Evolutionary conservation across 1,284 basidiomycete genomes (phyloP), one percentile per base, ranked within the genome.

Genomic region (Coniferiporia weirii): DNA sequence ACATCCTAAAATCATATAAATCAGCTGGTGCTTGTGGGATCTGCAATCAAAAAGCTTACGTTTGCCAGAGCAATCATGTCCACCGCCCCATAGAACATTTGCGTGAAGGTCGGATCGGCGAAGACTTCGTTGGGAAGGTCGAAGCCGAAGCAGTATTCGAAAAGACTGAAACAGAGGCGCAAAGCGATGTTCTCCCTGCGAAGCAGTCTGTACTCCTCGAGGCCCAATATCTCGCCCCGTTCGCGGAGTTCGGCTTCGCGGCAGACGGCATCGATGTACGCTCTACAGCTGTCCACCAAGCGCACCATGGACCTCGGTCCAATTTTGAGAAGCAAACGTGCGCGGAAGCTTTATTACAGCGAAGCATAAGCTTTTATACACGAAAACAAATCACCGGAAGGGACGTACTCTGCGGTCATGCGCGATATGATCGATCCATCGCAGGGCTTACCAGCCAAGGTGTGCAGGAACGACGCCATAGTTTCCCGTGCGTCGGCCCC

Each of bases 61-160:
- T 89, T 88, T 22, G 83, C 74, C 82, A 83, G 86, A 69, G 81
- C 84, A 56, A 87, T 80, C 67, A 84, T 77, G 66, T 88, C 85
- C n/a, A 78, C 78, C 3, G 80, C 83, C 4, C 80, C 79, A 67
- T 77, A 80, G 66, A 84, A 83, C 57, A 83, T 76, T 36, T 75
- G 73, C 69, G 74, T 71, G 66, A 87, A 82, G 3, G 70, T 69
- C 5, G 78, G 73, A 65, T 87, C 73, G 46, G 84, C 73, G 64
- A 82, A 81, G 27, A 86, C 75, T 48, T 79, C 75, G 63, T 87
- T 80, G 6, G 83, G 80, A 27, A 88, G 73, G 67, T 88, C 82
- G 54, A 84, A 76, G 17, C 79, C 81, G 51, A 84, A 75, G 45
- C 75, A 77, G 64, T 80, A 85, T 61, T 85, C 85, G 55, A 83